Evolutionary conservation across 2,329 filamentous ascomycete genomes (phyloP).

Genomic region (Colletotrichum endophyticum): DNA sequence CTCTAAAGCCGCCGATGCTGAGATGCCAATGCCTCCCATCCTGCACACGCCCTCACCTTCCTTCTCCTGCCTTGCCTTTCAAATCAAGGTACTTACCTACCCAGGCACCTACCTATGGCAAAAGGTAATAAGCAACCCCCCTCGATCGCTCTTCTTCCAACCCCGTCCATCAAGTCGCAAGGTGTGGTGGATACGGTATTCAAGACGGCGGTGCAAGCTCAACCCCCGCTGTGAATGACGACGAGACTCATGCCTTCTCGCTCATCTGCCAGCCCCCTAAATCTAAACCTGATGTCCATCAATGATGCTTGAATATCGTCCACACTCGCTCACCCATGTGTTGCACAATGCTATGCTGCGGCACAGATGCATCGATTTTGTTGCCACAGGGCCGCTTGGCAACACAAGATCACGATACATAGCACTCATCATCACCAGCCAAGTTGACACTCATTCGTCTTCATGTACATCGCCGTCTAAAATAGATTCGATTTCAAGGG

Average conservation of each 20-base stretch:
- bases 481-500: background rate
- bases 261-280: background rate
- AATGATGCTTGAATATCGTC: background rate
- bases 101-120: background rate
- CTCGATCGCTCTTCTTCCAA: background rate
- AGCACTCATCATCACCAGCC: background rate
- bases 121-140: background rate
- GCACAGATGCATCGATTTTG: background rate
- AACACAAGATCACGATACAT: background rate
- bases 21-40: background rate
- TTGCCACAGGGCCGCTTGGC: background rate
- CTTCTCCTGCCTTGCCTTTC: background rate
- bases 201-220: background rate
- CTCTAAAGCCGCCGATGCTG: slow-evolving; percentile 14
- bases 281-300: background rate
- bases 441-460: background rate
- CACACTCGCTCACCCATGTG: background rate
- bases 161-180: background rate
- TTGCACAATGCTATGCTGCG: background rate
- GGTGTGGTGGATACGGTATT: background rate
- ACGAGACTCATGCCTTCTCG: background rate
- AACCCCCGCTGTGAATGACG: background rate
- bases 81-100: background rate
- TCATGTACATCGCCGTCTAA: background rate
- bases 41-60: background rate